Percentiles rank a stretch among this genome's conserved stretches.
Conservation (phyloP, 306 rosid genomes). For the Casuarina glauca region DNA sequence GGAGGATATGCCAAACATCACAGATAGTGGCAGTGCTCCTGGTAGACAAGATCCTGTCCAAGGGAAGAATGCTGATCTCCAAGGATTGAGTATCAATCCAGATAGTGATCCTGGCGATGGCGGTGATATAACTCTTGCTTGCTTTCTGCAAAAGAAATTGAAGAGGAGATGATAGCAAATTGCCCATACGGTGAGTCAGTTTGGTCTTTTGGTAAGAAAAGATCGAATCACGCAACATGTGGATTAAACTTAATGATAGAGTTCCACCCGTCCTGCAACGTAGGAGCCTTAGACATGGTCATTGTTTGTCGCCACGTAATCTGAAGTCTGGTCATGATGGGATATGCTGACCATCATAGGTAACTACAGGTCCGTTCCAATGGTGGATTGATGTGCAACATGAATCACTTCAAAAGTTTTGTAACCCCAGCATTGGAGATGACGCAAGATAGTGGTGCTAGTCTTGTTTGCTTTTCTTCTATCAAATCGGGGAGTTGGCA, state of each 20-base stretch:
- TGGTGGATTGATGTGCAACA: slow-evolving; percentile 18
- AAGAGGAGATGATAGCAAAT: slow-evolving; percentile 34
- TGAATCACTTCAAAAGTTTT: slow-evolving; percentile 27
- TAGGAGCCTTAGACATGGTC: background rate
- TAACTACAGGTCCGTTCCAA: slow-evolving; percentile 18
- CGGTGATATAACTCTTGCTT: slow-evolving; percentile 33
- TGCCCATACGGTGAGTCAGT: slow-evolving; percentile 9
- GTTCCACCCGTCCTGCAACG: background rate
- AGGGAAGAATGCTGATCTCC: slow-evolving; percentile 14
- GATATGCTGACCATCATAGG: slow-evolving; percentile 10
- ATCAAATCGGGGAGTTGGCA: slow-evolving; percentile 24
- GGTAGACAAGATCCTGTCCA: background rate
- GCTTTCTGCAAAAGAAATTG: slow-evolving; percentile 27
- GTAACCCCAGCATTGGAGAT: slow-evolving; percentile 17
- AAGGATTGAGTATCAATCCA: slow-evolving; percentile 15
- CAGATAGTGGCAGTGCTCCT: background rate
- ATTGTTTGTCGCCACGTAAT: background rate
- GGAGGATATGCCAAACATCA: background rate
- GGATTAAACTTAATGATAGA: background rate
- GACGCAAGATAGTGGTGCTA: slow-evolving; percentile 6
- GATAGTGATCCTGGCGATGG: slow-evolving; percentile 2
- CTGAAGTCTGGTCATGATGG: slow-evolving; percentile 1
- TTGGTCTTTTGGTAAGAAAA: slow-evolving; percentile 13
- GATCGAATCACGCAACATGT: slow-evolving; percentile 9
- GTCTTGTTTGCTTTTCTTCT: slow-evolving; percentile 24